These are phyloP conservation scores for button mushroom (Agaricus bisporus) DNA, from an alignment of 768 basidiomycete species.

Conservation along the genomic window DNA sequence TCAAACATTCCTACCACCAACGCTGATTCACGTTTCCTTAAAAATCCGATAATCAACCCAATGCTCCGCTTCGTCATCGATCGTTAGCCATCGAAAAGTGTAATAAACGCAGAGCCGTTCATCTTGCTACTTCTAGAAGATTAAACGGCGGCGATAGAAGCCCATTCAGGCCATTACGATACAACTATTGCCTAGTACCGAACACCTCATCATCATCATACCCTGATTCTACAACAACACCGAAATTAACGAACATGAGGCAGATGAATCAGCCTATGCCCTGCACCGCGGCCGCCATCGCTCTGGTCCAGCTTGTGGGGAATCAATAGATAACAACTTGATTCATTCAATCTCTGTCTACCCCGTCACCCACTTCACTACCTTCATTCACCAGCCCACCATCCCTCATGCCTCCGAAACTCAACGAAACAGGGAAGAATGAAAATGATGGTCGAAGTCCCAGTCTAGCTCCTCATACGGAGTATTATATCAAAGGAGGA, in stretches of 20 bases:
- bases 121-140: too few species aligned
- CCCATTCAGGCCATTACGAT: too few species aligned
- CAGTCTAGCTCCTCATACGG: neutral
- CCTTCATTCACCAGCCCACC: neutral
- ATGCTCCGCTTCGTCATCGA: too few species aligned
- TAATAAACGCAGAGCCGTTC: too few species aligned
- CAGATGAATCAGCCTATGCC: neutral
- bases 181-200: neutral
- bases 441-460: neutral
- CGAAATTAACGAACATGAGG: conserved; percentile 2
- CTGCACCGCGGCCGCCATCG: neutral
- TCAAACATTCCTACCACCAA: too few species aligned
- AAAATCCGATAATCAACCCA: too few species aligned
- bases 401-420: neutral
- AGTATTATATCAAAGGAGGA: conserved; percentile 1
- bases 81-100: too few species aligned
- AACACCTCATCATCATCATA: neutral
- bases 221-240: neutral
- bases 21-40: too few species aligned
- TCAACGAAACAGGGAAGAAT: neutral
- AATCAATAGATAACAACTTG: conserved; percentile 1
- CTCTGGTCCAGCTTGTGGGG: neutral
- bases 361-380: too few species aligned
- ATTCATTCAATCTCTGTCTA: neutral
- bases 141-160: too few species aligned